Evolutionary conservation across 2,329 filamentous ascomycete species (phyloP).

Genomic region (Sporothrix schenckii): DNA sequence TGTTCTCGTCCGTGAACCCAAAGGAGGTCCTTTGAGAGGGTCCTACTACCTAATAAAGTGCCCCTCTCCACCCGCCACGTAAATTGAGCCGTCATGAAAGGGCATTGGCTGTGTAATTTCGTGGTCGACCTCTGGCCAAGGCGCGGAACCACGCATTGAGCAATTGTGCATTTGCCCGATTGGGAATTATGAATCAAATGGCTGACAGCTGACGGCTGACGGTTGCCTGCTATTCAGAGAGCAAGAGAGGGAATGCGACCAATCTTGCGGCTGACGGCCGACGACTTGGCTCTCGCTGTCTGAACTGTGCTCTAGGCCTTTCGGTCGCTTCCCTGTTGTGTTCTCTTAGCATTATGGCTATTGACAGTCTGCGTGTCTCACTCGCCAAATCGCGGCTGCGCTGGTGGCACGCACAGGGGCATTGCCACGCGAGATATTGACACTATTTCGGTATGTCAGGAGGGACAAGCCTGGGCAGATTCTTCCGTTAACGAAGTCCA

Average conservation of each 20-base stretch:
- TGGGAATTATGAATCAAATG: neutral
- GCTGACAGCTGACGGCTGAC: neutral
- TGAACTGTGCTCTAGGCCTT: neutral
- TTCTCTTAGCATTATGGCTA: neutral
- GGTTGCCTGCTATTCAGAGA: neutral
- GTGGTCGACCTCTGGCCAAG: neutral
- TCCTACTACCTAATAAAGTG: slow-evolving; percentile 30
- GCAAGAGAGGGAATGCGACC: neutral
- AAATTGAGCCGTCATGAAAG: neutral
- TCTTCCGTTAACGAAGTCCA: neutral
- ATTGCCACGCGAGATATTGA: slow-evolving; percentile 10
- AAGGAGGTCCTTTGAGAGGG: slow-evolving; percentile 27
- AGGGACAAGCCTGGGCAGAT: neutral
- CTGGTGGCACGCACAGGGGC: slow-evolving; percentile 2
- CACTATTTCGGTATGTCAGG: neutral
- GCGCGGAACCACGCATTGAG: slow-evolving; percentile 1
- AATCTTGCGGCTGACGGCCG: slow-evolving; percentile 7
- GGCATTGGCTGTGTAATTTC: slow-evolving; percentile 20
- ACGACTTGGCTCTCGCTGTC: slow-evolving; percentile 1
- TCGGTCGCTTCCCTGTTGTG: neutral
- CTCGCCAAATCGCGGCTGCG: neutral
- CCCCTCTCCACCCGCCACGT: slow-evolving; percentile 18
- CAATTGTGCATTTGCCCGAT: slow-evolving; percentile 20
- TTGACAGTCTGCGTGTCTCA: slow-evolving; percentile 3
- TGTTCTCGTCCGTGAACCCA: slow-evolving; percentile 11